phyloP scores from a whole-genome alignment of 768 basidiomycete genomes.

The Amanita polypyramis region DNA sequence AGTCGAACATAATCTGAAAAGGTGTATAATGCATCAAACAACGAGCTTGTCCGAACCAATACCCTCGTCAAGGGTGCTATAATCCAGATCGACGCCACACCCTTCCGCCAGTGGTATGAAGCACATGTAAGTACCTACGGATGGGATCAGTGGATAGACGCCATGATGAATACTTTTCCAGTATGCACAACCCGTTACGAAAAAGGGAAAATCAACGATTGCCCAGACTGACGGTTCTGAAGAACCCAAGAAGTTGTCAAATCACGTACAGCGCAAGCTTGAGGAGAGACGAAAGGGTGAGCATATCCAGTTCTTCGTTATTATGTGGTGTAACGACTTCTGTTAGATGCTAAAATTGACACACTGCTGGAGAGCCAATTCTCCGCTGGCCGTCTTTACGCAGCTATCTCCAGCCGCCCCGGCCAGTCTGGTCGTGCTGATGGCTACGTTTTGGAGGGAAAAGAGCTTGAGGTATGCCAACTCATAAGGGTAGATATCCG shows the following conservation, averaged over 20 bases:
- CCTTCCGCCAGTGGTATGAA: constrained; percentile 99
- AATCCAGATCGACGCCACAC: constrained; percentile 96
- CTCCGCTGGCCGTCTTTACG: constrained; percentile 91
- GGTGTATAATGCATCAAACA: constrained; percentile 99
- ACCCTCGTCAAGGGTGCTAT: constrained; percentile 96
- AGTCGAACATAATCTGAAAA: constrained; percentile 17
- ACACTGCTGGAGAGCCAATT: constrained; percentile 83
- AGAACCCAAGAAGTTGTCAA: constrained; percentile 73
- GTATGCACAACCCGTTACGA: constrained; percentile 94
- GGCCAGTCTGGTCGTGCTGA: constrained; percentile 96
- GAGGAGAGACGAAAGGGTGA: constrained; percentile 88
- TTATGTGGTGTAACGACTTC: constrained; percentile 3
- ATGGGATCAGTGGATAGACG: background rate
- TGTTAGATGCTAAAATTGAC: constrained; percentile 82
- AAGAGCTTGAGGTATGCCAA: constrained; percentile 82
- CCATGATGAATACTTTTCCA: constrained; percentile 21
- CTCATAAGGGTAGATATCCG: constrained; percentile 8
- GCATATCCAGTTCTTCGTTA: background rate
- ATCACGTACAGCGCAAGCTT: constrained; percentile 79
- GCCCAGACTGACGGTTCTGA: constrained; percentile 28
- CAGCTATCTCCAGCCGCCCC: constrained; percentile 86
- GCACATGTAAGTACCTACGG: constrained; percentile 62
- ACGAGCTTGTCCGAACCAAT: constrained; percentile 99
- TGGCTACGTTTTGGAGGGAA: constrained; percentile 96
- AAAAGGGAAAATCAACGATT: constrained; percentile 66